phyloP scores from a whole-genome alignment of 1,284 basidiomycete genomes.

The Anthracocystis walkeri region DNA sequence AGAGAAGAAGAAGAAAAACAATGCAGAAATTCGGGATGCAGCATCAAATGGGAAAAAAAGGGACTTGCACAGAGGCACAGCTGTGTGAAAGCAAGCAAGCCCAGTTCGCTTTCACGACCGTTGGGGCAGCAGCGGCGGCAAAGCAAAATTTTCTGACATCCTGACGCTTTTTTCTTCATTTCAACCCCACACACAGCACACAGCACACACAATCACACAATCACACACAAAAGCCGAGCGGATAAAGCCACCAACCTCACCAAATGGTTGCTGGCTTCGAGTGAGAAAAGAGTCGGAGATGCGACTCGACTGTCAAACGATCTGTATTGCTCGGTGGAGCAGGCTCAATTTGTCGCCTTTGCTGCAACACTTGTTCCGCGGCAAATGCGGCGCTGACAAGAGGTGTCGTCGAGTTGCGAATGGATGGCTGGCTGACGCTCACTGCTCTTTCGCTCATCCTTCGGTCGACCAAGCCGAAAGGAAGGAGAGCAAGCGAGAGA shows the following conservation, averaged over 20 bases:
- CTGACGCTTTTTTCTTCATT: slow-evolving; percentile 5
- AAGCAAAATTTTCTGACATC: not conserved
- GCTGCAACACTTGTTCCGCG: not conserved
- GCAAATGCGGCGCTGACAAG: not conserved
- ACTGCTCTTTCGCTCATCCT: not conserved
- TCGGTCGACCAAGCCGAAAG: slow-evolving; percentile 11
- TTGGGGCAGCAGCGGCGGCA: not conserved
- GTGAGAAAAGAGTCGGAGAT: too few species aligned
- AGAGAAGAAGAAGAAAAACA: not conserved
- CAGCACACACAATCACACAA: too few species aligned
- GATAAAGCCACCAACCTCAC: too few species aligned
- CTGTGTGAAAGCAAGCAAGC: slow-evolving; percentile 8
- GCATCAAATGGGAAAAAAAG: not conserved
- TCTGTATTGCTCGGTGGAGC: too few species aligned
- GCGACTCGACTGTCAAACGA: too few species aligned
- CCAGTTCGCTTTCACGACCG: slow-evolving; percentile 4
- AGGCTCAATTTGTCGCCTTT: not conserved
- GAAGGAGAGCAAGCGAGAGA: slow-evolving; percentile 2
- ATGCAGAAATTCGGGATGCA: not conserved
- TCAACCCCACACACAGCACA: too few species aligned
- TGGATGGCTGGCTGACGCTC: too few species aligned
- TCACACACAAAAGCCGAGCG: too few species aligned
- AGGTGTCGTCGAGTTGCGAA: not conserved
- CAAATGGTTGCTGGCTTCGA: too few species aligned
- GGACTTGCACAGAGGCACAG: not conserved